Evolutionary conservation across 2,329 filamentous ascomycete species (phyloP), one percentile per base, ranked within the genome.

Genomic region (Alternaria gansuensis): DNA sequence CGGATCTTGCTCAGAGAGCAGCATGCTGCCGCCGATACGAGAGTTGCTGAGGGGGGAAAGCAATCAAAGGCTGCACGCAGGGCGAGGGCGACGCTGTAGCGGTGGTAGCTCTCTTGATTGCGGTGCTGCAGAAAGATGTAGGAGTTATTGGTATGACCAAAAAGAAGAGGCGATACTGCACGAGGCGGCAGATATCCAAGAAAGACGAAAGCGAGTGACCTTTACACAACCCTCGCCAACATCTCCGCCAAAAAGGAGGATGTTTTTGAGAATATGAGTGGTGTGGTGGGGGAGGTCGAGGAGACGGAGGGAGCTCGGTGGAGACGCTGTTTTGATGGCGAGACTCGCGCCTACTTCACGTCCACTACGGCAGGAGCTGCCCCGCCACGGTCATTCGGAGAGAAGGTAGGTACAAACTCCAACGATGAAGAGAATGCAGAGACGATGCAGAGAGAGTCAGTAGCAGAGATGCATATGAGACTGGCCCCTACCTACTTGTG

Each of bases 1-100:
- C 39, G 77, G 77, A 55, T 82, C 80, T 53, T 73, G 71, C 54
- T 82, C 77, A 48, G 75, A 68, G 60, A 79, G 78, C 81, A 83
- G 82, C 67, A 70, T 77, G 74, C 65, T 71, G 57, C 43, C 34
- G 55, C 44, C 24, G 24, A n/a, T 10, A 41, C 37, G 26, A 52
- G 43, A 26, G 24, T 23, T 60, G 34, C 44, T 48, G 31, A 49
- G 33, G 14, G 36, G 23, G 21, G 21, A 13, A 24, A 48, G 46
- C 24, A 46, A 39, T 14, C 34, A 46, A 45, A 55, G 28, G 37
- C 26, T 34, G 29, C 21, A n/a, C 24, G 40, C 24, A 28, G 28
- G 13, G 46, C 45, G 46, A 49, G 54, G 34, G 45, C 11, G 51
- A 21, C 13, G 45, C 37, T 49, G 45, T n/a, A 40, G 26, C 28